phyloP scores from a whole-genome alignment of 495 filamentous ascomycete species.

The Pseudoneurospora amorphoporcata region DNA sequence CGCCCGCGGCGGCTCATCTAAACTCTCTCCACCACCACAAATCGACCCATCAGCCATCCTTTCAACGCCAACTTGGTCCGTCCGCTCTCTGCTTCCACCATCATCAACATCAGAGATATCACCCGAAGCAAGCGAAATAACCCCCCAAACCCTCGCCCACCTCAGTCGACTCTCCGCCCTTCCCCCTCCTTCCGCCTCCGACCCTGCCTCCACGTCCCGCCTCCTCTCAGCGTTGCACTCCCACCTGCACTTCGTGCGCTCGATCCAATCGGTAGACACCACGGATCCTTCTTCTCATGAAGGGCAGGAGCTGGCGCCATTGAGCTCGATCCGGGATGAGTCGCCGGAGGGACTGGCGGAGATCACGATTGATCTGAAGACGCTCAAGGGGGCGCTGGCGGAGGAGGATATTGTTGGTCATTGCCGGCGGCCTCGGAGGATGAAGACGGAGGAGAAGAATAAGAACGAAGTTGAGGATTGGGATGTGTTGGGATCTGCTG shows the following conservation, averaged over 20 bases:
- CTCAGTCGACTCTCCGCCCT: conserved; percentile 87
- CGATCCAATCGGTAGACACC: conserved; percentile 74
- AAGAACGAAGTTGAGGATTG: conserved; percentile 43
- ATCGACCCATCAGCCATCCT: conserved; percentile 38
- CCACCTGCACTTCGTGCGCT: conserved; percentile 81
- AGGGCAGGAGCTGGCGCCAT: conserved; percentile 43
- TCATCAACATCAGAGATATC: conserved; percentile 14
- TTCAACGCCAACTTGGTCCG: conserved; percentile 72
- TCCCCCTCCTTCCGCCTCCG: conserved; percentile 48
- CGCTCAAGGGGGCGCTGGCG: conserved; percentile 27
- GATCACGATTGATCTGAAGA: conserved; percentile 29
- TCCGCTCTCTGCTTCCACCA: conserved; percentile 60
- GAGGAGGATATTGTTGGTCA: conserved; percentile 35
- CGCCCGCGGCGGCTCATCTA: conserved; percentile 5
- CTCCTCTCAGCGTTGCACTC: conserved; percentile 68
- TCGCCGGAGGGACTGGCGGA: conserved; percentile 37
- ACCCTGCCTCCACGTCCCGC: conserved; percentile 39
- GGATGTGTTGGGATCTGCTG: conserved; percentile 57
- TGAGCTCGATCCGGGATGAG: conserved; percentile 77
- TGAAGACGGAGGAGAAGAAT: conserved; percentile 14
- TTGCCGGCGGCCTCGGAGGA: conserved; percentile 34
- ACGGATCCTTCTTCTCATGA: conserved; percentile 19
- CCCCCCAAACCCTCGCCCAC: conserved; percentile 52
- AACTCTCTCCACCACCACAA: conserved; percentile 1
- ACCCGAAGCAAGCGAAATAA: conserved; percentile 23